Percentiles rank a stretch among this genome's conserved stretches.
These are phyloP conservation scores for Termitomyces sp. DNA, from an alignment of 768 basidiomycete species.

Conservation along the genomic window DNA sequence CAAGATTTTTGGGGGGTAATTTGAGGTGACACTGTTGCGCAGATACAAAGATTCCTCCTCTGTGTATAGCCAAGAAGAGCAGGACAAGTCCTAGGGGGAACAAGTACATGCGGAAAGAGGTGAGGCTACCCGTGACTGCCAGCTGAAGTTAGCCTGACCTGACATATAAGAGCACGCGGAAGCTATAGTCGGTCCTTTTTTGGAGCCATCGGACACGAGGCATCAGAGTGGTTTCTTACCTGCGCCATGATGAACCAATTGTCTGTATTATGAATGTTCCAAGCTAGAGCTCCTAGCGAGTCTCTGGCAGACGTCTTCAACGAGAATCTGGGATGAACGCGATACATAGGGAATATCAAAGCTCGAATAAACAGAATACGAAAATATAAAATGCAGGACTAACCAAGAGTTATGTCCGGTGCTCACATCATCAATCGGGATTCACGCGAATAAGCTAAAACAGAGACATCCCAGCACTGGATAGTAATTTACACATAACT, in stretches of 20 bases:
- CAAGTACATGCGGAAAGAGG: constrained; percentile 10
- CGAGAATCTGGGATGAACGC: background rate
- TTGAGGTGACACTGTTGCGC: constrained; percentile 27
- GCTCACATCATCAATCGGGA: too few relatives aligned
- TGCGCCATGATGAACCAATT: background rate
- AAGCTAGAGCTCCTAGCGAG: background rate
- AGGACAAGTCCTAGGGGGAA: constrained; percentile 16
- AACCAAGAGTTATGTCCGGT: too few relatives aligned
- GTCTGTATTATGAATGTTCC: background rate
- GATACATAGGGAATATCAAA: too few relatives aligned
- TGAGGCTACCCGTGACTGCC: background rate
- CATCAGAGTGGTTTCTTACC: background rate
- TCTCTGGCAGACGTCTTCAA: background rate
- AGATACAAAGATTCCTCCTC: constrained; percentile 11
- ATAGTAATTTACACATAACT: background rate
- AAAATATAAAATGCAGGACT: background rate
- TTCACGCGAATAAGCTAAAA: background rate
- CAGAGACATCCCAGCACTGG: background rate
- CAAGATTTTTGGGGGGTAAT: background rate
- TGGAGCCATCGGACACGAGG: background rate
- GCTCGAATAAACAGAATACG: background rate
- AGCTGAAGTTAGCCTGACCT: background rate
- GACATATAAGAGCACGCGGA: background rate
- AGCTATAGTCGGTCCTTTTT: background rate
- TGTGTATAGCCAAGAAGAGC: constrained; percentile 14